These are phyloP conservation scores for Pseudognaphalium luteoalbum DNA, from an alignment of 129 eudicot species.

Conservation along the genomic window DNA sequence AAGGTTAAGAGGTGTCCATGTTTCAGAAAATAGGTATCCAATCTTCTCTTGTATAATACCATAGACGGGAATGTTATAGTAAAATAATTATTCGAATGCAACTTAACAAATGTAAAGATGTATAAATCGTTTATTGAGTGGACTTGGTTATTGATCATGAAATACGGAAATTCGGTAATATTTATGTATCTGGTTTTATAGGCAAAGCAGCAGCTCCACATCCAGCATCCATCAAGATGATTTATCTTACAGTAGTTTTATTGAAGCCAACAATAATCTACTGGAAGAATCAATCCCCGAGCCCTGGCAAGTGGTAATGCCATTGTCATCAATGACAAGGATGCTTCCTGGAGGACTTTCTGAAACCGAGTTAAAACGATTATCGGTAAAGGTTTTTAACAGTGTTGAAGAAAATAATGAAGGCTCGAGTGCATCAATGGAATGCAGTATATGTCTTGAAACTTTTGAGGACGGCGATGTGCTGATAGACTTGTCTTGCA, in stretches of 20 bases:
- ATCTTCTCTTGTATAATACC: not conserved
- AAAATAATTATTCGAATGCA: not conserved
- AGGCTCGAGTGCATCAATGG: constrained; percentile 43
- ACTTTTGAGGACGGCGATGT: constrained; percentile 61
- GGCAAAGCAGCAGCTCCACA: constrained; percentile 43
- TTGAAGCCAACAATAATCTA: constrained; percentile 41
- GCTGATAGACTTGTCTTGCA: constrained; percentile 57
- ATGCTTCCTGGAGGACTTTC: not conserved
- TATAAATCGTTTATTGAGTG: not conserved
- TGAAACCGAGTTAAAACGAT: not conserved
- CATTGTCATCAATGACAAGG: not conserved
- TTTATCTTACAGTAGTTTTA: constrained; percentile 25
- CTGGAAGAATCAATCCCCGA: constrained; percentile 30
- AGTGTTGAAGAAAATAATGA: constrained; percentile 21
- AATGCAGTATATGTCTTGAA: constrained; percentile 91
- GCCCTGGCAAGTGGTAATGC: not conserved
- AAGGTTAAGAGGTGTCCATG: constrained; percentile 69
- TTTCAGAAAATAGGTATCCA: constrained; percentile 57
- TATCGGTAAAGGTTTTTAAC: constrained; percentile 32
- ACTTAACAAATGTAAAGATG: not conserved
- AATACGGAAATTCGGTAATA: not conserved
- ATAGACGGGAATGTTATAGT: not conserved
- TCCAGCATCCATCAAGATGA: constrained; percentile 30
- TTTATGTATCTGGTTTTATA: constrained; percentile 16
- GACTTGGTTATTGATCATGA: not conserved